phyloP scores from a whole-genome alignment of 2,329 filamentous ascomycete genomes.

The Epichloe glyceriae region DNA sequence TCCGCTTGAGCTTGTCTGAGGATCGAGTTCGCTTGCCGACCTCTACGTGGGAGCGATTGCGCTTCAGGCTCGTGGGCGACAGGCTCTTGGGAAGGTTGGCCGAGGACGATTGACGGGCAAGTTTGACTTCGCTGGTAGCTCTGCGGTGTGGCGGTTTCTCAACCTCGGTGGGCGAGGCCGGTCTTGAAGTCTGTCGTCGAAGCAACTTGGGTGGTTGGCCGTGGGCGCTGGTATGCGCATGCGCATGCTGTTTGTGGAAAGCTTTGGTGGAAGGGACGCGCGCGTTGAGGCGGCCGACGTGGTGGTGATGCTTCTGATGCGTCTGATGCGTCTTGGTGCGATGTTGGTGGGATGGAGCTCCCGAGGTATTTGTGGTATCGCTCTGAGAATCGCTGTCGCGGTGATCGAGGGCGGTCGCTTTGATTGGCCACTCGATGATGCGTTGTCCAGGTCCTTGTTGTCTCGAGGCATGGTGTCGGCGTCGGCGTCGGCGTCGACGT shows the following conservation, averaged over 20 bases:
- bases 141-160: conserved; percentile 30
- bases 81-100: conserved; percentile 39
- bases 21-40: conserved; percentile 39
- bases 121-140: conserved; percentile 36
- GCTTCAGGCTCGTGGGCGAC: conserved; percentile 43
- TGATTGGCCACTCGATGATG: conserved; percentile 40
- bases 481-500: neutral
- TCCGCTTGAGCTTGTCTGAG: conserved; percentile 38
- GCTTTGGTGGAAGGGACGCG: conserved; percentile 40
- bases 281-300: conserved; percentile 33
- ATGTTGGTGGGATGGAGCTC: conserved; percentile 14
- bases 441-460: conserved; percentile 34
- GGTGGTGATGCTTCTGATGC: conserved; percentile 20
- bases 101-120: conserved; percentile 31
- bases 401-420: conserved; percentile 32
- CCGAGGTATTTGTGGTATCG: conserved; percentile 15
- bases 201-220: conserved; percentile 23
- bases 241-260: conserved; percentile 28
- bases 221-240: conserved; percentile 10
- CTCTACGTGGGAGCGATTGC: conserved; percentile 47
- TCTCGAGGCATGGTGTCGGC: conserved; percentile 25
- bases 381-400: conserved; percentile 24
- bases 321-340: conserved; percentile 20
- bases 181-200: conserved; percentile 31
- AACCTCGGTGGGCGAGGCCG: conserved; percentile 24